phyloP scores from a whole-genome alignment of 2,329 filamentous ascomycete genomes.

The Ampelomyces quisqualis region DNA sequence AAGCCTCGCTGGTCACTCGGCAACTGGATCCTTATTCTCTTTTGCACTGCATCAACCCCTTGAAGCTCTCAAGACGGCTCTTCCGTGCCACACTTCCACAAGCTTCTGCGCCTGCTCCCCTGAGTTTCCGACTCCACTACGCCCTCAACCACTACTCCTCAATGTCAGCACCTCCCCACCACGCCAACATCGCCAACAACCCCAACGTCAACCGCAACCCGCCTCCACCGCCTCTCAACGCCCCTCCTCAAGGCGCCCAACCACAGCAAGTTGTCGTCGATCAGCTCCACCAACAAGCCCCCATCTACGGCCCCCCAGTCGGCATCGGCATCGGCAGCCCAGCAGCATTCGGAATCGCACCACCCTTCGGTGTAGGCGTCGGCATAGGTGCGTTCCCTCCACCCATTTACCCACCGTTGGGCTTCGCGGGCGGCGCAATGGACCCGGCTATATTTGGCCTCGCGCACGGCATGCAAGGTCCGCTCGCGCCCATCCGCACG shows the following conservation, averaged over 20 bases:
- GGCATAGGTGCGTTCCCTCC: slow-evolving; percentile 31
- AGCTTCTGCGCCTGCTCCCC: not conserved
- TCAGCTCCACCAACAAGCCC: slow-evolving; percentile 26
- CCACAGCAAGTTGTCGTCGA: slow-evolving; percentile 20
- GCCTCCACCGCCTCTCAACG: slow-evolving; percentile 30
- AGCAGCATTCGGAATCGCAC: slow-evolving; percentile 13
- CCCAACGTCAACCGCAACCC: slow-evolving; percentile 39
- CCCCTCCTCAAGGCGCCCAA: slow-evolving; percentile 11
- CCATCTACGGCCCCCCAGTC: slow-evolving; percentile 24
- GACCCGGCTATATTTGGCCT: slow-evolving; percentile 22
- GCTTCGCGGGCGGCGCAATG: slow-evolving; percentile 13
- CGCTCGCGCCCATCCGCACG: slow-evolving; percentile 27
- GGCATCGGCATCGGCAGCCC: slow-evolving; percentile 23
- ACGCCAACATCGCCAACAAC: slow-evolving; percentile 36
- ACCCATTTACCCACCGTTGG: slow-evolving; percentile 13
- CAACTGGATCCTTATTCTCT: not conserved
- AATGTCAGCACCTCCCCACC: slow-evolving; percentile 35
- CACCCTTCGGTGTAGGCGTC: slow-evolving; percentile 21
- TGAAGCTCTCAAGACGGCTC: not conserved
- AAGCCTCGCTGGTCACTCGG: not conserved
- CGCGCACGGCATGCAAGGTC: slow-evolving; percentile 22
- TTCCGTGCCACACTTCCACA: not conserved
- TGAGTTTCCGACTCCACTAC: not conserved
- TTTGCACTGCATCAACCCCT: not conserved
- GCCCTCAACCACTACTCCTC: not conserved